Evolutionary conservation across 805 yeast species (phyloP), one percentile per base, ranked within the genome.

Genomic region (Saccharomycopsis sp.): DNA sequence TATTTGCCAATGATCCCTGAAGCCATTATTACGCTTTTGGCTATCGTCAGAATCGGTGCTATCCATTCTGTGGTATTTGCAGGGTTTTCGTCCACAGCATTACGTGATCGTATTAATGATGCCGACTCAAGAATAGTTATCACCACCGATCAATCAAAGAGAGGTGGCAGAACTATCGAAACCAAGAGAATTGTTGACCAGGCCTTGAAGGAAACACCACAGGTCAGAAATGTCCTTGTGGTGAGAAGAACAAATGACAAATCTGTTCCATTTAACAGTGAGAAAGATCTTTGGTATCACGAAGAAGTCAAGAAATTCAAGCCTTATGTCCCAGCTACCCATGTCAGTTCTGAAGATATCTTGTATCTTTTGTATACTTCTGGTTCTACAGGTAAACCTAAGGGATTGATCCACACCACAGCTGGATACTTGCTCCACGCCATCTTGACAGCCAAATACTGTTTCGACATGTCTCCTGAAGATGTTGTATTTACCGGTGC

Each of bases 331-430:
- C 85, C 93, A 19, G 87, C 91, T 22, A 84, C 79, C 52, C 84
- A 89, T 35, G 89, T 87, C 60, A 78, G 79, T 68, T 71, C 90
- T 17, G 94, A 87, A 73, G 91, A 87, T 72, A 87, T 91, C 52
- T 74, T 87, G 67, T 87, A 87, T 73, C 77, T 87, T 72, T 79
- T 87, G 64, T 87, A 87, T 72, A 87, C 94, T 51, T 86, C 92
- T 17, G 96, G 96, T 57, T 86, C 93, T 24, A 87, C 96, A 12
- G 96, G 96, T 64, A 83, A 87, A 62, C 96, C 96, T 69, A 87
- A 87, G 75, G 96, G 96, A 72, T 85, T 87, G 53, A 86, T 82
- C 61, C 96, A 87, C 73, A 73, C 86, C 49, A 87, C 93, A 58
- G 93, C 85, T 49, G 96, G 94, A 58, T 87, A 83, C 70, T 73